Evolutionary conservation across 306 rosid genomes (phyloP).

Genomic region (Inga leiocalycina): DNA sequence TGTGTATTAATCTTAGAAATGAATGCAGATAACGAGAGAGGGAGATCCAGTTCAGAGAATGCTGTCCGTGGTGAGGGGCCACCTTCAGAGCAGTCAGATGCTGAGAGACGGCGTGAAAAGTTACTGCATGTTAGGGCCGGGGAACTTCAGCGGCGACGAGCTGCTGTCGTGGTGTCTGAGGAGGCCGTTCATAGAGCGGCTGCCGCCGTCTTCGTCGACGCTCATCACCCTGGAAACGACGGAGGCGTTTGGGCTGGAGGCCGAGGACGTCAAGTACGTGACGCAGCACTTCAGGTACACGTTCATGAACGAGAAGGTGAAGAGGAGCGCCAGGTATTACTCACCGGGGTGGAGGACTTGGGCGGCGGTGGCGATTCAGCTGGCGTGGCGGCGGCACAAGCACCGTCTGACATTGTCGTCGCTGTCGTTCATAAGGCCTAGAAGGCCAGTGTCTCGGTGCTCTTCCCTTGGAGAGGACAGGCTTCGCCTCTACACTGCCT

Average conservation of each 20-base stretch:
- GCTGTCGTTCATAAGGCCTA: constrained; percentile 75
- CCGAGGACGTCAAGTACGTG: constrained; percentile 82
- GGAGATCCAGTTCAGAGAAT: constrained; percentile 96
- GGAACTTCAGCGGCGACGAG: constrained; percentile 93
- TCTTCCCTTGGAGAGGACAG: constrained; percentile 87
- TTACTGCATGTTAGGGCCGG: constrained; percentile 92
- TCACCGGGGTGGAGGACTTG: constrained; percentile 97
- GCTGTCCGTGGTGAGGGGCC: constrained; percentile 92
- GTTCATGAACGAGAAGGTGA: constrained; percentile 82
- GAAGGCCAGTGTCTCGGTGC: constrained; percentile 77
- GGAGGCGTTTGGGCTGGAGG: constrained; percentile 87
- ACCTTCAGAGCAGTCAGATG: constrained; percentile 86
- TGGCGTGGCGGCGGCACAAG: constrained; percentile 85
- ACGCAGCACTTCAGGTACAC: constrained; percentile 95
- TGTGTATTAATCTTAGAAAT: not conserved
- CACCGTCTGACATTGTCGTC: constrained; percentile 73
- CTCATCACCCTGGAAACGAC: constrained; percentile 78
- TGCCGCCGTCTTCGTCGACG: constrained; percentile 80
- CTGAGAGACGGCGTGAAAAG: constrained; percentile 88
- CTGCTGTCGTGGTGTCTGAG: constrained; percentile 91
- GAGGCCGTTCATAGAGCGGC: constrained; percentile 74
- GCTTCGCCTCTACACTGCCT: constrained; percentile 78
- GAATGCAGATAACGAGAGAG: constrained; percentile 67
- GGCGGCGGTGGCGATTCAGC: constrained; percentile 93
- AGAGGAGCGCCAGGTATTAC: constrained; percentile 89